A percentile compares a stretch with the other conserved stretches of the same genome.
Conservation (phyloP, 768 basidiomycete species). For the Tulasnella sp. region DNA sequence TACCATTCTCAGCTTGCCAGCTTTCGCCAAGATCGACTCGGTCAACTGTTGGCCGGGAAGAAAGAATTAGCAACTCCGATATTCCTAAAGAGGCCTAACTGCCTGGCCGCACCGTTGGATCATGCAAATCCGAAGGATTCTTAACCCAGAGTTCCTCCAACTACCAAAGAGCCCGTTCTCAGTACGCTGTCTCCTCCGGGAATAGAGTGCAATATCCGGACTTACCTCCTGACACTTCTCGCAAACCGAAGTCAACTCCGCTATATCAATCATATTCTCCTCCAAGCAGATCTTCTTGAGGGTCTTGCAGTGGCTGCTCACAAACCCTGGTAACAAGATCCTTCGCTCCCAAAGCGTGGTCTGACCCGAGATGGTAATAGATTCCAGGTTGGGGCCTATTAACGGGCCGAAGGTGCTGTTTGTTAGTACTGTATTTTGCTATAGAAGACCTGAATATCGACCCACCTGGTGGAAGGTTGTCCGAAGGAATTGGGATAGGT, state of each 20-base stretch:
- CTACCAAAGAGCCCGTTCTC: neutral
- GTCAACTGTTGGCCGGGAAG: neutral
- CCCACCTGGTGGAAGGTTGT: slow-evolving; percentile 10
- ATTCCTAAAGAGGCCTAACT: neutral
- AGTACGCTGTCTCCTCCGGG: neutral
- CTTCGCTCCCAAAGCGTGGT: slow-evolving; percentile 34
- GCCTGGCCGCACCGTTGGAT: slow-evolving; percentile 19
- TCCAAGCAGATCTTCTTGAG: slow-evolving; percentile 33
- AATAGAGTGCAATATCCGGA: neutral
- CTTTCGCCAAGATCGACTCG: slow-evolving; percentile 24
- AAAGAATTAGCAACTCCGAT: neutral
- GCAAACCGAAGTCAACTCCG: slow-evolving; percentile 28
- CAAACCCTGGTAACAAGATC: slow-evolving; percentile 31
- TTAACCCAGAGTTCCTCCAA: slow-evolving; percentile 31
- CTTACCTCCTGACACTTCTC: slow-evolving; percentile 31
- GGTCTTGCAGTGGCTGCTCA: slow-evolving; percentile 18
- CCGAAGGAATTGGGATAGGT: neutral
- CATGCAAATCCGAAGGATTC: slow-evolving; percentile 33
- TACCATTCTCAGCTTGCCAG: slow-evolving; percentile 20
- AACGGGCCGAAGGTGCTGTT: too few species aligned
- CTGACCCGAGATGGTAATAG: slow-evolving; percentile 32
- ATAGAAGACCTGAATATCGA: too few species aligned
- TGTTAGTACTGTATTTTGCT: too few species aligned
- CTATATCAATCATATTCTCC: slow-evolving; percentile 32
- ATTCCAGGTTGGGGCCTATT: slow-evolving; percentile 13